Conservation (phyloP, 345 rosid species). For the Eucalyptus pauciflora region DNA sequence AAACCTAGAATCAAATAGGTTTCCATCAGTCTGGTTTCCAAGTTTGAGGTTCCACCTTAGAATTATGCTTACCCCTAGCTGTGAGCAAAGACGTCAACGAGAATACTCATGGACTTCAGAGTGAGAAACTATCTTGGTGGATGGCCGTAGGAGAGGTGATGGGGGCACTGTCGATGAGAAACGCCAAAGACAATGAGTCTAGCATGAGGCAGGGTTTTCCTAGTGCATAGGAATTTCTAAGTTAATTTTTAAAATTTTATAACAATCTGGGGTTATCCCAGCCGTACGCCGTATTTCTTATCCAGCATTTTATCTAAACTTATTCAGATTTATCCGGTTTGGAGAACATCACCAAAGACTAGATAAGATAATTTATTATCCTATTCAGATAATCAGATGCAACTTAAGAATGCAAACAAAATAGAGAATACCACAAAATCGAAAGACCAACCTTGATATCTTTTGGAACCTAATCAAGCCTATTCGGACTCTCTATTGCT, state of each 20-base stretch:
- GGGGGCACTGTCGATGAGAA: rapidly evolving
- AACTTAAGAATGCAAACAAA: neutral
- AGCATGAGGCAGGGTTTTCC: rapidly evolving
- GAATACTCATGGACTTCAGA: rapidly evolving
- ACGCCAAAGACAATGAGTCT: no score
- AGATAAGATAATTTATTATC: no score
- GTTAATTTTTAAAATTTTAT: no score
- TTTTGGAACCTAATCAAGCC: slow-evolving; percentile 28
- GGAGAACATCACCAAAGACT: rapidly evolving
- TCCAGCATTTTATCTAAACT: rapidly evolving
- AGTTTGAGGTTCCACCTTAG: no score
- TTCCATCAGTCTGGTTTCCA: rapidly evolving
- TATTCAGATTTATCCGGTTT: rapidly evolving
- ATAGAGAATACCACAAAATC: neutral
- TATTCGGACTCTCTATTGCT: neutral
- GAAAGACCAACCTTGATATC: slow-evolving; percentile 44
- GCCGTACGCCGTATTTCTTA: rapidly evolving
- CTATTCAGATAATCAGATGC: rapidly evolving
- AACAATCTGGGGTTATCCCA: rapidly evolving
- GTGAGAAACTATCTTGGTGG: no score
- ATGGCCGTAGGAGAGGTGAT: no score
- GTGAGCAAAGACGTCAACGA: no score
- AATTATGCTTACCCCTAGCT: no score
- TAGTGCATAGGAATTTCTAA: no score
- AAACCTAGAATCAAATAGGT: rapidly evolving